These are phyloP conservation scores for Pterocarpus macrocarpus DNA, from an alignment of 306 rosid genomes.

Conservation along the genomic window DNA sequence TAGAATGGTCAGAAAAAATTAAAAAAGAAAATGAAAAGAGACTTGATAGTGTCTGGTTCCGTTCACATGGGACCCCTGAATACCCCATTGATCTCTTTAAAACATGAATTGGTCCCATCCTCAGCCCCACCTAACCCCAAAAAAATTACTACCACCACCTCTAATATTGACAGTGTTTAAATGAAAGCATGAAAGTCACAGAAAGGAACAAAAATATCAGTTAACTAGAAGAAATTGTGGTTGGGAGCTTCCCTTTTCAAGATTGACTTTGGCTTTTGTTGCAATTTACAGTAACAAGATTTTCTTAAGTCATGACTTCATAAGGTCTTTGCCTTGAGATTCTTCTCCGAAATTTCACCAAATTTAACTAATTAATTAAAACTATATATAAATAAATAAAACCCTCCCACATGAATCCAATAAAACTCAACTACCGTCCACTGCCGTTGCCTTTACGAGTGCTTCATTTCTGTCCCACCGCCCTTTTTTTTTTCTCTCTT, in stretches of 20 bases:
- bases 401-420: conserved; percentile 64
- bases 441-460: conserved; percentile 96
- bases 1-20: conserved; percentile 8
- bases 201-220: neutral
- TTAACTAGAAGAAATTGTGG: conserved; percentile 29
- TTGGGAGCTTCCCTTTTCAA: conserved; percentile 32
- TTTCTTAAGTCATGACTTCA: conserved; percentile 11
- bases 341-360: neutral
- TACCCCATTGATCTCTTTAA: conserved; percentile 41
- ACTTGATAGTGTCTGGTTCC: conserved; percentile 31
- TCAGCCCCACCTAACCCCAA: conserved; percentile 37
- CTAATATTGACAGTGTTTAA: conserved; percentile 34
- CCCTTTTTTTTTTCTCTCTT: conserved; percentile 14
- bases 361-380: conserved; percentile 27
- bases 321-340: conserved; percentile 7
- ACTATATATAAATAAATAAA: conserved; percentile 28
- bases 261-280: conserved; percentile 32
- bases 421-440: conserved; percentile 49
- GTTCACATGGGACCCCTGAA: conserved; percentile 73
- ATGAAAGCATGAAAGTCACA: conserved; percentile 37
- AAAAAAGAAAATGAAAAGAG: neutral
- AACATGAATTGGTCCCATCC: conserved; percentile 42
- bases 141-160: neutral
- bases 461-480: conserved; percentile 53
- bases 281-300: conserved; percentile 13